Evolutionary conservation across 331 rosid genomes (phyloP), one percentile per base, ranked within the genome.

Genomic region (Quercus tomentella): DNA sequence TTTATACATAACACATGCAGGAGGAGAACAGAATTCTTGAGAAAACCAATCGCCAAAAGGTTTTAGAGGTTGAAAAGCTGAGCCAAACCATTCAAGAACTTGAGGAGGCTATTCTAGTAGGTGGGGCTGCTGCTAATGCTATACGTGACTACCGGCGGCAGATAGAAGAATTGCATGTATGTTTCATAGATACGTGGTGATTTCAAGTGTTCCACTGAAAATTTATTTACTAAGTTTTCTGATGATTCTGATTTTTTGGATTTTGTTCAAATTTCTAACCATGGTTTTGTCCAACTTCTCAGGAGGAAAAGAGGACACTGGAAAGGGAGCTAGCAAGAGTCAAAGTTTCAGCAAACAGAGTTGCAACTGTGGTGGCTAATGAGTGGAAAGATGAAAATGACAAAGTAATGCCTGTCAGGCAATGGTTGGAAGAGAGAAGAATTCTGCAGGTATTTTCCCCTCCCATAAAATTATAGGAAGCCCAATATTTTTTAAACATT

Each of bases 381-480:
- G 99, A 91, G 89, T 93, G 99, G 98, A 96, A 91, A 86, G 97
- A 96, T 56, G 99, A 93, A 82, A 90, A 81, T 75, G 94, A 91
- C 79, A 90, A 82, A 80, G 98, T 93, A 79, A 93, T 96, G 99
- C 97, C 98, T 11, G 94, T 93, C 73, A 93, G 81, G 81, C 98
- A 93, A 77, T 96, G 99, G 99, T 82, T 93, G 11, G 99, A 93
- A 81, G 98, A 96, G 83, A 88, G 99, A 84, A 90, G 92, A 80
- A 80, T 96, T 2, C 70, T 91, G 90, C 99, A 90, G 96, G 97
- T 92, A 84, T 63, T 43, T 81, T 66, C 23, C 30, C 65, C 45
- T 71, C 28, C 37, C 31, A 23, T 60, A 54, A 76, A 56, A n/a
- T 9, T 76, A 56, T 54, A 61, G 21, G 56, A 56, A 75, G 68